Percentiles rank a stretch among this genome's conserved stretches.
Conservation (phyloP, 2,329 filamentous ascomycete species). For the Penicillium sp. region DNA sequence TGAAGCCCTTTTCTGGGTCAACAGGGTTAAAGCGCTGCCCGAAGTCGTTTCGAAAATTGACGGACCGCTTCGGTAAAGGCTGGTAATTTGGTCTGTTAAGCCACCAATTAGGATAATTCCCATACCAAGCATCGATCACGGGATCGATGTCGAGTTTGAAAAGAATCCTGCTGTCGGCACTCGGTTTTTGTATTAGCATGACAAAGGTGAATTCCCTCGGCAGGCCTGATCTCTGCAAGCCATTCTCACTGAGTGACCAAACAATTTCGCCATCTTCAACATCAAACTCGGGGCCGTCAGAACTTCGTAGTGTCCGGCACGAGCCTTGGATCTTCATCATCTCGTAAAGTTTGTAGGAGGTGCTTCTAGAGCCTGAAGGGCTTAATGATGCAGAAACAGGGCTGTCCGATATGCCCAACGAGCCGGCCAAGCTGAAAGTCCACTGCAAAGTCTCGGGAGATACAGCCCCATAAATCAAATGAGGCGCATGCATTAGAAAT, state of each 20-base stretch:
- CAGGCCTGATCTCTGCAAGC: slow-evolving; percentile 45
- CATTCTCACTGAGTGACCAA: slow-evolving; percentile 51
- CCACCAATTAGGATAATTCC: slow-evolving; percentile 39
- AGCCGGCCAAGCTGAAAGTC: slow-evolving; percentile 46
- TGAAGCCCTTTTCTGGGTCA: slow-evolving; percentile 37
- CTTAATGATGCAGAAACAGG: slow-evolving; percentile 41
- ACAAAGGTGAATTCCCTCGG: slow-evolving; percentile 52
- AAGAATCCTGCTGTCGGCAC: slow-evolving; percentile 33
- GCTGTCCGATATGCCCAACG: slow-evolving; percentile 44
- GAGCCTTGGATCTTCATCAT: slow-evolving; percentile 52
- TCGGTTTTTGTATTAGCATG: slow-evolving; percentile 45
- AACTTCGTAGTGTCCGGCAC: slow-evolving; percentile 37
- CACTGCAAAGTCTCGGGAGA: slow-evolving; percentile 48
- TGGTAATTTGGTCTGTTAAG: slow-evolving; percentile 33
- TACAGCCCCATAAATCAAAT: slow-evolving; percentile 46
- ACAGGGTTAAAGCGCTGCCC: slow-evolving; percentile 43
- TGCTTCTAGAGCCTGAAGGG: slow-evolving; percentile 38
- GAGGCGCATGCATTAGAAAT: slow-evolving; percentile 49
- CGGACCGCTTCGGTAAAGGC: slow-evolving; percentile 31
- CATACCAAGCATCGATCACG: slow-evolving; percentile 38
- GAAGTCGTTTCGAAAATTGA: slow-evolving; percentile 41
- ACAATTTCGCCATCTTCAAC: slow-evolving; percentile 45
- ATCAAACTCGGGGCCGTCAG: slow-evolving; percentile 33
- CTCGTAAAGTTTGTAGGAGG: slow-evolving; percentile 44
- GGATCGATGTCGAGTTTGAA: slow-evolving; percentile 44